These are phyloP conservation scores for Aphanomyces cochlioides DNA, from an alignment of 352 stramenopile genomes.

Conservation along the genomic window DNA sequence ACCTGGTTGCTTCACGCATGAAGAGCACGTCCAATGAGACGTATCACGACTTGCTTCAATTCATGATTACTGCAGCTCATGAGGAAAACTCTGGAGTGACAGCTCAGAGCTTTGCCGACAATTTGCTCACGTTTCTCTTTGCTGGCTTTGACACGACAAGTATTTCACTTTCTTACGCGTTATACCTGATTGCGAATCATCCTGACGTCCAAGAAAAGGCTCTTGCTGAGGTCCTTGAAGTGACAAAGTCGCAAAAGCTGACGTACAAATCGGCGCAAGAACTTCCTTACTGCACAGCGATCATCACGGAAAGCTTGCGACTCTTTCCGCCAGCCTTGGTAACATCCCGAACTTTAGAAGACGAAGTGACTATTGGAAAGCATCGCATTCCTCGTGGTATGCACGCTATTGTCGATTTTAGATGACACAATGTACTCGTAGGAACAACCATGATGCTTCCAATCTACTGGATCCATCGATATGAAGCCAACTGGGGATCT, in stretches of 20 bases:
- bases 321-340: conserved; percentile 72
- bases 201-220: conserved; percentile 55
- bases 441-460: conserved; percentile 60
- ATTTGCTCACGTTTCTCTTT: conserved; percentile 78
- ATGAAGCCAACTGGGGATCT: conserved; percentile 47
- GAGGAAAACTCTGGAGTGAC: conserved; percentile 31
- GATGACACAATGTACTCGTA: conserved; percentile 5
- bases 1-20: conserved; percentile 3
- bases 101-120: conserved; percentile 47
- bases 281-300: conserved; percentile 61
- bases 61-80: conserved; percentile 19
- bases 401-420: neutral
- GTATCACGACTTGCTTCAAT: conserved; percentile 28
- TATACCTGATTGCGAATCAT: conserved; percentile 65
- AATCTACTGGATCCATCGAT: conserved; percentile 71
- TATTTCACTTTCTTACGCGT: conserved; percentile 66
- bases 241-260: conserved; percentile 4
- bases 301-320: conserved; percentile 63
- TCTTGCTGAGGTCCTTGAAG: conserved; percentile 41
- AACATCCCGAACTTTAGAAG: conserved; percentile 50
- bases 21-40: neutral
- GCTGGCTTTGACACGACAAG: conserved; percentile 80
- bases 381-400: conserved; percentile 10
- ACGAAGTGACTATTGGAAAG: conserved; percentile 37
- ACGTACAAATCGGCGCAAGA: conserved; percentile 55